Evolutionary conservation across 805 yeast genomes (phyloP), one percentile per base, ranked within the genome.

Genomic region (Cyberlindnera misumaiensis): DNA sequence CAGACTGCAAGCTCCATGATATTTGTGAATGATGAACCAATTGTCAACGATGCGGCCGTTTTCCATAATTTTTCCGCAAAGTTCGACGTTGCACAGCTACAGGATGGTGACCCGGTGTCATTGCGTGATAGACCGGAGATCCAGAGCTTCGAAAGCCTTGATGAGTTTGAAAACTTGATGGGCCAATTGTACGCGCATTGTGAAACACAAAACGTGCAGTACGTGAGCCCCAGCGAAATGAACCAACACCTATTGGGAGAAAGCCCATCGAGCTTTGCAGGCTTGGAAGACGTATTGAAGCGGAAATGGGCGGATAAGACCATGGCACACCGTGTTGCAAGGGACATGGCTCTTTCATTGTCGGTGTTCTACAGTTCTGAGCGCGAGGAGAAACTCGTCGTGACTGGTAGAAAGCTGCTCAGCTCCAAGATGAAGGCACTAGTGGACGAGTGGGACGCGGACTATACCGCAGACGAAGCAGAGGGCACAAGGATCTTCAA

Each of bases 91-190:
- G 33, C 28, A 11, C 36, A 37, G 24, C 28, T 20, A 4, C 27
- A 35, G 3, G 39, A 33, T 4, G 12, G 11, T n/a, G 18, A 13
- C 2, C 45, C 55, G 2, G 22, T 16, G 1, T 17, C 43, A 3
- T 38, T 63, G 30, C 17, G 42, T 1, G 55, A 58, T 3, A 27
- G 55, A 12, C 35, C 38, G 2, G 42, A 44, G 6, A 35, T 59
- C 9, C 64, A 65, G 1, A 22, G 32, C 1, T 46, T 63, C 5
- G 36, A 44, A 3, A 40, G 39, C 10, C 29, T 64, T 10, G 45
- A 43, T 5, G 71, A 67, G 43, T 56, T 62, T 35, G 72, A 64
- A 35, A 56, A 62, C 25, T 62, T 68, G 69, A 32, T 67, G 34
- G 53, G 51, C 4, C 73, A 68, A 32, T 42, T 65, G 16, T 30